Evolutionary conservation across 78 protist genomes (phyloP).

Genomic region (Monosiga brevicollis): DNA sequence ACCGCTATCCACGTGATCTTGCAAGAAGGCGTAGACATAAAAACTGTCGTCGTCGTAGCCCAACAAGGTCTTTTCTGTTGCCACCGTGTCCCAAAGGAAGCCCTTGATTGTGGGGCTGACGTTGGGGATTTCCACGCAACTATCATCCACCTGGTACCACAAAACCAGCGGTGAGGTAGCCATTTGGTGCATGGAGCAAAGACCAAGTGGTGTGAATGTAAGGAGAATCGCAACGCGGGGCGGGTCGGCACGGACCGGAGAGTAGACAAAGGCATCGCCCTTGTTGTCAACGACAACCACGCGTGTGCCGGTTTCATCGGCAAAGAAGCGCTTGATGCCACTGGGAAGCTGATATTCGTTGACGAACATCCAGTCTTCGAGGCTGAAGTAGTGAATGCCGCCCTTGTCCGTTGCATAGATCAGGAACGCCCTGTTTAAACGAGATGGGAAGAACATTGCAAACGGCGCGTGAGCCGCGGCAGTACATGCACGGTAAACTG

Average conservation of each 20-base stretch:
- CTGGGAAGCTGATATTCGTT: not conserved
- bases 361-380: not conserved
- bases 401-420: not conserved
- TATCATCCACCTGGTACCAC: not conserved
- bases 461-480: too few relatives aligned
- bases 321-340: not conserved
- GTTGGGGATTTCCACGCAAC: not conserved
- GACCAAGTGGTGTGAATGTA: too few relatives aligned
- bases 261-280: not conserved
- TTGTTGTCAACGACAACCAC: not conserved
- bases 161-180: too few relatives aligned
- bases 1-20: too few relatives aligned
- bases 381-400: not conserved
- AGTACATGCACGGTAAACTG: too few relatives aligned
- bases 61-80: too few relatives aligned
- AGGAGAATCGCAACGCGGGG: not conserved
- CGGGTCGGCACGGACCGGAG: not conserved
- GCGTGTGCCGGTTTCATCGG: not conserved
- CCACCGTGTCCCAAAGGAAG: not conserved
- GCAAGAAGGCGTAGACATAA: too few relatives aligned
- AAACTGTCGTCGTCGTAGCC: too few relatives aligned
- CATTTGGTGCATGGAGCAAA: too few relatives aligned
- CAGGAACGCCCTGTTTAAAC: not conserved
- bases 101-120: not conserved
- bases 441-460: too few relatives aligned